Conservation (phyloP, 2,329 filamentous ascomycete species). For the Ophiostoma ips region DNA sequence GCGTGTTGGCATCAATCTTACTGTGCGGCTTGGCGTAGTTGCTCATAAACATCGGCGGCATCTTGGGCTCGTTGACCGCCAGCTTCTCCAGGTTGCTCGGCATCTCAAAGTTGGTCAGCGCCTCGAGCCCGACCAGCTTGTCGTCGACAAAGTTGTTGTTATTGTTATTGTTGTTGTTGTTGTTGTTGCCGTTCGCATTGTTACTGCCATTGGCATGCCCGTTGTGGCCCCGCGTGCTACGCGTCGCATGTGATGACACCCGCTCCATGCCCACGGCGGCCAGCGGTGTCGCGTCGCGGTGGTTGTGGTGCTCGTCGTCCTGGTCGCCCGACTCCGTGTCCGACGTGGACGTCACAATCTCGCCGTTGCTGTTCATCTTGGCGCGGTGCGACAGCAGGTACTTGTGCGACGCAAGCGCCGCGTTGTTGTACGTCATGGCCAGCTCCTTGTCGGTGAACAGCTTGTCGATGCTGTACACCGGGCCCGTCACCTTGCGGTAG, state of each 20-base stretch:
- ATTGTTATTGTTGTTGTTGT: conserved; percentile 22
- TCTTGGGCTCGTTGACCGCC: conserved; percentile 40
- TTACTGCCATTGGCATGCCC: conserved; percentile 49
- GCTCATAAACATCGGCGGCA: conserved; percentile 41
- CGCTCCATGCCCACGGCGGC: conserved; percentile 43
- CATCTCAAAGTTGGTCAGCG: conserved; percentile 43
- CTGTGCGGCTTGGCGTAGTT: conserved; percentile 46
- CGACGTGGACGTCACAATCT: conserved; percentile 33
- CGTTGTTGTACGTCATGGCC: conserved; percentile 48
- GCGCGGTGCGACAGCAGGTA: conserved; percentile 45
- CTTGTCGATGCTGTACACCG: conserved; percentile 53
- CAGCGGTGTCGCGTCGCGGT: conserved; percentile 23
- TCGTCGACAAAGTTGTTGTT: conserved; percentile 40
- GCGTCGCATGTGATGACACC: conserved; percentile 48
- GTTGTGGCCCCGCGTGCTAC: conserved; percentile 38
- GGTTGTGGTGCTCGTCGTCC: conserved; percentile 31
- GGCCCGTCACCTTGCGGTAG: conserved; percentile 40
- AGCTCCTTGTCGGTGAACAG: conserved; percentile 59
- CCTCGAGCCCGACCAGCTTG: conserved; percentile 45
- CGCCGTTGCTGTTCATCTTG: conserved; percentile 35
- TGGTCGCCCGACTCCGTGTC: conserved; percentile 41
- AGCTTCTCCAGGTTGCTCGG: conserved; percentile 44
- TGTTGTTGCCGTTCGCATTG: conserved; percentile 35
- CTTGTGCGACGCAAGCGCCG: conserved; percentile 47
- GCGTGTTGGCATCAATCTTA: conserved; percentile 42